Evolutionary conservation across 2,329 filamentous ascomycete genomes (phyloP).

Genomic region (Penicillium palitans): DNA sequence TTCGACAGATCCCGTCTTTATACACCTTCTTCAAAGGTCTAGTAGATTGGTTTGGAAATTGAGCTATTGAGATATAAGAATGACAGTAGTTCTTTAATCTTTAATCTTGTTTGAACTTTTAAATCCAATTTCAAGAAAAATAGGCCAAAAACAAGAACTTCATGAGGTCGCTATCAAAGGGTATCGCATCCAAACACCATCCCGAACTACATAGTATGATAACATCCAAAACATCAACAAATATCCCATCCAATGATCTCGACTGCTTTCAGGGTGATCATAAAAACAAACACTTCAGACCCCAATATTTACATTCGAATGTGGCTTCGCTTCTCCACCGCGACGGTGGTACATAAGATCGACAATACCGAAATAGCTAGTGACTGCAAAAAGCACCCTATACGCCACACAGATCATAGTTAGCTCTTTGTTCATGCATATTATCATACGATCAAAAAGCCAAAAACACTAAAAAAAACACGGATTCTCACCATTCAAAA

Average conservation of each 20-base stretch:
- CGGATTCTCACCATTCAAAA: conserved; percentile 47
- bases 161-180: background rate
- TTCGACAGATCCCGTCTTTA: too few relatives aligned
- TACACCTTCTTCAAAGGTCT: too few relatives aligned
- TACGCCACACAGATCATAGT: background rate
- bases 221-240: background rate
- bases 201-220: background rate
- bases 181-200: conserved; percentile 1
- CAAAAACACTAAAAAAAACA: background rate
- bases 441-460: background rate
- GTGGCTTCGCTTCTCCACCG: conserved; percentile 23
- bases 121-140: background rate
- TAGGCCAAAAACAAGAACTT: background rate
- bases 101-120: background rate
- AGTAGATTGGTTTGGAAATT: too few relatives aligned
- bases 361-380: conserved; percentile 51
- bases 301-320: conserved; percentile 26
- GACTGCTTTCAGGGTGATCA: background rate
- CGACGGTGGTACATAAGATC: conserved; percentile 48
- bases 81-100: background rate
- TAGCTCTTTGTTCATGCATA: background rate
- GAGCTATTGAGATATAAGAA: background rate
- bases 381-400: conserved; percentile 50
- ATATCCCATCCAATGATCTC: background rate
- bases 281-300: conserved; percentile 9